Conservation (phyloP, 1,139 yeast genomes). For the Dujonia santamariae region DNA sequence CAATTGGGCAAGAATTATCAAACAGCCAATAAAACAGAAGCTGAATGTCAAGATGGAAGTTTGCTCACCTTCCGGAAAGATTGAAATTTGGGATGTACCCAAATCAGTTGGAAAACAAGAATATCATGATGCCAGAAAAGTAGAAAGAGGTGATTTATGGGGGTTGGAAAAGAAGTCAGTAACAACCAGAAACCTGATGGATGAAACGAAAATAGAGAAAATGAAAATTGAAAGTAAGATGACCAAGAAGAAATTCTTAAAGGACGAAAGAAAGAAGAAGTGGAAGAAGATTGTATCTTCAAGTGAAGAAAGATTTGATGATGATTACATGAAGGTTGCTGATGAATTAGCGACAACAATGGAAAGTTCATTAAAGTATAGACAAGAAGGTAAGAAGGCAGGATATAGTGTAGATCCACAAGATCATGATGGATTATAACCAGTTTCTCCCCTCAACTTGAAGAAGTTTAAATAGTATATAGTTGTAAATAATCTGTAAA, state of each 20-base stretch:
- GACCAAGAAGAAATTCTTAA: conserved; percentile 39
- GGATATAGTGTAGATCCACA: conserved; percentile 18
- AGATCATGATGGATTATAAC: conserved; percentile 23
- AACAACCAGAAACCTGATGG: conserved; percentile 30
- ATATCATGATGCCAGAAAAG: conserved; percentile 89
- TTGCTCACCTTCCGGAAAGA: conserved; percentile 73
- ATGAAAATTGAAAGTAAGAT: conserved; percentile 37
- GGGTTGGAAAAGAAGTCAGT: conserved; percentile 72
- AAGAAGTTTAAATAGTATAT: neutral
- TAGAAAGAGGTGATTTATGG: conserved; percentile 87
- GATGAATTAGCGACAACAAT: conserved; percentile 36
- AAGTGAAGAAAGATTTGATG: conserved; percentile 31
- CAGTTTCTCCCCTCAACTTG: too few relatives aligned
- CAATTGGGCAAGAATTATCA: conserved; percentile 73
- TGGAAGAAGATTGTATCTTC: conserved; percentile 39
- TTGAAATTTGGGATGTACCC: conserved; percentile 87
- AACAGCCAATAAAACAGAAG: conserved; percentile 72
- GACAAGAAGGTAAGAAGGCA: conserved; percentile 30
- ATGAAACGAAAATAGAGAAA: conserved; percentile 30
- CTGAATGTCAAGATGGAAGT: conserved; percentile 80
- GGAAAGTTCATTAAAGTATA: conserved; percentile 34
- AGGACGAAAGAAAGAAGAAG: conserved; percentile 40
- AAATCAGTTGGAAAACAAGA: conserved; percentile 71
- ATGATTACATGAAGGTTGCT: conserved; percentile 25
- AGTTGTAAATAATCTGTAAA: conserved; percentile 1